These are phyloP conservation scores for Debaryomycetaceae sp. DNA, from an alignment of 1,139 yeast genomes.

Conservation along the genomic window DNA sequence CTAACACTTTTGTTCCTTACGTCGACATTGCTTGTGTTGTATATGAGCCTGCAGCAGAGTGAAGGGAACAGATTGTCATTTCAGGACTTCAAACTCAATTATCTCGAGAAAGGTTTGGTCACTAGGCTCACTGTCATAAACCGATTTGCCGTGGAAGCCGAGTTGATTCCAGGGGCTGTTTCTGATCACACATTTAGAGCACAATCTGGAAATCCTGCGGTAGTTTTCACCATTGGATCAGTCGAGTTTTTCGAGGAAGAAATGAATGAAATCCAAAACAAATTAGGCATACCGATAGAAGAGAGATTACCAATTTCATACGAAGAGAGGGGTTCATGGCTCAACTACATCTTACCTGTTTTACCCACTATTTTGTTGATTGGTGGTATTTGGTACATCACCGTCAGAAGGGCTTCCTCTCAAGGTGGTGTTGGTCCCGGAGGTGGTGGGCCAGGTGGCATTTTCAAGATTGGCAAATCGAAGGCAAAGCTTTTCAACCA, in stretches of 20 bases:
- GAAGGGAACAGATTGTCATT: constrained; percentile 59
- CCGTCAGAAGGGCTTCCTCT: constrained; percentile 53
- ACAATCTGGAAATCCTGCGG: constrained; percentile 39
- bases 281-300: constrained; percentile 54
- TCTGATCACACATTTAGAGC: constrained; percentile 40
- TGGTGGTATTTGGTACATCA: constrained; percentile 70
- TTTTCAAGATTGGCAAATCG: constrained; percentile 77
- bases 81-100: constrained; percentile 85
- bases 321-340: constrained; percentile 56
- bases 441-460: constrained; percentile 56
- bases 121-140: constrained; percentile 73
- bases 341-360: constrained; percentile 55
- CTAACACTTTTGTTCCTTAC: constrained; percentile 12
- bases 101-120: constrained; percentile 81
- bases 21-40: constrained; percentile 8
- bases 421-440: constrained; percentile 38
- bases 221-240: constrained; percentile 69
- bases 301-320: constrained; percentile 65
- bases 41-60: constrained; percentile 12
- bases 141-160: constrained; percentile 72
- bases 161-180: constrained; percentile 58
- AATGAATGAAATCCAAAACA: constrained; percentile 58
- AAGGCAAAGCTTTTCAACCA: constrained; percentile 90
- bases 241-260: constrained; percentile 71
- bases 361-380: constrained; percentile 68